Evolutionary conservation across 2,329 filamentous ascomycete species (phyloP), one percentile per base, ranked within the genome.

Genomic region (Claviceps purpurea): DNA sequence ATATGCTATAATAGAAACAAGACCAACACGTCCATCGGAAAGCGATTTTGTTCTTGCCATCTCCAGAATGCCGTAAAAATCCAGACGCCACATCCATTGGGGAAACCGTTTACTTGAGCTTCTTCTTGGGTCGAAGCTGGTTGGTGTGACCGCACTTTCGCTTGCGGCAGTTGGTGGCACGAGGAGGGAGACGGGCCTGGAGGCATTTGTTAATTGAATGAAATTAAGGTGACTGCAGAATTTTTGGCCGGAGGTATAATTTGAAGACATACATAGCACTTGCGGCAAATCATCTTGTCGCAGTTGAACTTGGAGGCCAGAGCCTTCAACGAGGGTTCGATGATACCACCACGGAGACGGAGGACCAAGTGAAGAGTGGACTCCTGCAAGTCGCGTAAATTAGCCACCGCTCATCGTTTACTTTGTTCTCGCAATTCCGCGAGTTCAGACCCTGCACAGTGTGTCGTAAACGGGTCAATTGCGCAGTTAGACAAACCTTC

Each of bases 61-160:
- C 61, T 60, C 65, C 63, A 62, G 56, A 67, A 68, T 69, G 64
- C 65, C 67, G 65, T 62, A 63, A 69, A 66, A 69, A 66, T 50
- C 69, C 67, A 68, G 68, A 73, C 70, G 71, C 70, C 71, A 64
- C 66, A 67, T 68, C 62, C 67, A 66, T 66, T 61, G 59, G 61
- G 55, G 54, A 43, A 64, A 68, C 68, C 64, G 66, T 70, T 66
- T 74, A 75, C 79, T 96, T 95, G 73, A 95, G 84, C 91, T 98
- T 98, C 90, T 98, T 98, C 91, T 98, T 98, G 75, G 93, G 93
- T 78, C 93, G 89, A 73, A 98, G 88, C 85, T 98, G 93, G 88
- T 97, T 97, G 79, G 86, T 94, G 86, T 97, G 93, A 60, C 91
- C 93, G 77, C 91, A 97, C 85, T 97, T 97, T 81, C 90, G 90